Conservation (phyloP, 2,329 filamentous ascomycete species). For the Apiospora marii region DNA sequence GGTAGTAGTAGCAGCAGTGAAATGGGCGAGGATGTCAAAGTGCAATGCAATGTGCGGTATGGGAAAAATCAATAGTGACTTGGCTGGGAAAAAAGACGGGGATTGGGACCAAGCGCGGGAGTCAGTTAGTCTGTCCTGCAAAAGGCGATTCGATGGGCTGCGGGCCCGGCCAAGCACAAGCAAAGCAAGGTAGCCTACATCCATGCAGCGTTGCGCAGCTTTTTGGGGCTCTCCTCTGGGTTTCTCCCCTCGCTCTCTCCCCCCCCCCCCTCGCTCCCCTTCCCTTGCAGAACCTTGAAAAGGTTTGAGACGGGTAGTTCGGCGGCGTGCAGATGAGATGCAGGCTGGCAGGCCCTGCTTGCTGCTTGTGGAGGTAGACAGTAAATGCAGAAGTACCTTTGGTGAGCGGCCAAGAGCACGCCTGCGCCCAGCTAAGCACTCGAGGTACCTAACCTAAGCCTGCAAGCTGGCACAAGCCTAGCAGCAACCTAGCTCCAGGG, state of each 20-base stretch:
- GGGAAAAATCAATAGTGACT: conserved; percentile 17
- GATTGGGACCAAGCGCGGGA: conserved; percentile 19
- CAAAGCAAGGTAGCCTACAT: background rate
- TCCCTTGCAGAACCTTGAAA: conserved; percentile 16
- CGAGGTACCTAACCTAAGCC: background rate
- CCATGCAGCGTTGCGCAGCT: background rate
- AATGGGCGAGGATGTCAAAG: background rate
- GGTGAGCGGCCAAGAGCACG: background rate
- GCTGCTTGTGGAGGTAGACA: background rate
- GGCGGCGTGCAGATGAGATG: conserved; percentile 18
- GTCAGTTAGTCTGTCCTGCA: conserved; percentile 5
- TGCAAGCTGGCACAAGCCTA: background rate
- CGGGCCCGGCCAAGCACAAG: conserved; percentile 5
- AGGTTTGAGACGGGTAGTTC: conserved; percentile 24
- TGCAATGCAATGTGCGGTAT: conserved; percentile 8
- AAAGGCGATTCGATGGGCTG: conserved; percentile 5
- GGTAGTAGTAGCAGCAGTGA: background rate
- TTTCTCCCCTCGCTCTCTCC: background rate
- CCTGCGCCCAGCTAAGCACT: background rate
- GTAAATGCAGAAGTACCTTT: background rate
- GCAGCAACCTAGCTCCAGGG: background rate
- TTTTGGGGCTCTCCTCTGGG: background rate
- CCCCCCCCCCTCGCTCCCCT: background rate
- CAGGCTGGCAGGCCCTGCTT: conserved; percentile 7
- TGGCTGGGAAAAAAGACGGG: conserved; percentile 13